phyloP scores from a whole-genome alignment of 352 stramenopile species.

The Thalassiosira mediterranea region DNA sequence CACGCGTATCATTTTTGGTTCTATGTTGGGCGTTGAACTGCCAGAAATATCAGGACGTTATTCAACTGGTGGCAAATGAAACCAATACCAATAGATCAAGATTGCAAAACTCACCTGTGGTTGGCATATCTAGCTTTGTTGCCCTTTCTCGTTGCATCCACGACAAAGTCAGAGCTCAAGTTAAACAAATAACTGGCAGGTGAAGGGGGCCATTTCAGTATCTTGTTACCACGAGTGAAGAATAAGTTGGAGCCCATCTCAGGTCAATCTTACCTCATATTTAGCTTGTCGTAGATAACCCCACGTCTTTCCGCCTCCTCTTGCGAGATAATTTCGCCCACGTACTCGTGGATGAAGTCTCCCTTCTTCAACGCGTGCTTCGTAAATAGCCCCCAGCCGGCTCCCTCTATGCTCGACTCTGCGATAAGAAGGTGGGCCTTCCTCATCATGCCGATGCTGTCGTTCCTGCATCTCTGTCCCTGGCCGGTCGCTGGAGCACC shows the following conservation, averaged over 20 bases:
- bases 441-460: conserved; percentile 70
- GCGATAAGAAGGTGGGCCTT: conserved; percentile 80
- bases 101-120: conserved; percentile 78
- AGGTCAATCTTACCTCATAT: conserved; percentile 87
- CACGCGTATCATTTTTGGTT: conserved; percentile 88
- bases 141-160: conserved; percentile 93
- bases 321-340: conserved; percentile 92
- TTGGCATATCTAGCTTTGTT: conserved; percentile 96
- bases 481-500: conserved; percentile 26
- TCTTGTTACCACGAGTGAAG: too few species aligned
- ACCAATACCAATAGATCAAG: too few species aligned
- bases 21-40: conserved; percentile 91
- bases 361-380: conserved; percentile 89
- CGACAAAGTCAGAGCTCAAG: conserved; percentile 89
- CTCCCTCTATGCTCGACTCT: conserved; percentile 85
- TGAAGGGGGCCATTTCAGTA: conserved; percentile 89
- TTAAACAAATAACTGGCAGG: conserved; percentile 92
- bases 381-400: conserved; percentile 92
- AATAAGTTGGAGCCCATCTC: background rate
- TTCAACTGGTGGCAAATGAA: too few species aligned
- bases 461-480: conserved; percentile 72
- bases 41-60: too few species aligned
- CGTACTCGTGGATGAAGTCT: conserved; percentile 94
- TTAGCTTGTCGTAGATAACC: conserved; percentile 88
- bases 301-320: conserved; percentile 91